These are phyloP conservation scores for Clonostachys rosea DNA, from an alignment of 2,329 filamentous ascomycete genomes.

Conservation along the genomic window DNA sequence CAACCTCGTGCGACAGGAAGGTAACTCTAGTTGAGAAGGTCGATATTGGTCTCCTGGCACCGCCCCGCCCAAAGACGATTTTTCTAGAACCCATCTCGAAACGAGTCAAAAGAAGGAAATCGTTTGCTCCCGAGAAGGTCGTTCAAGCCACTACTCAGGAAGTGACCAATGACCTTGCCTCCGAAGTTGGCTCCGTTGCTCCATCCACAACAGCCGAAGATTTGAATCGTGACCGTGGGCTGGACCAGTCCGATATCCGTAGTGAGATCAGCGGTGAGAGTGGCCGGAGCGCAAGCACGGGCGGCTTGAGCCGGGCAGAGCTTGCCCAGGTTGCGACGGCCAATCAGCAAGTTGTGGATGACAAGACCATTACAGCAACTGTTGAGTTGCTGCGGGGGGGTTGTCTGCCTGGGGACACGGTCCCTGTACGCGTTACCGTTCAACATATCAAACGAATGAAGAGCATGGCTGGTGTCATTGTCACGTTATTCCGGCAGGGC, in stretches of 20 bases:
- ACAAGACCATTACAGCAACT: constrained; percentile 80
- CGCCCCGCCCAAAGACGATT: constrained; percentile 76
- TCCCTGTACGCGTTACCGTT: constrained; percentile 76
- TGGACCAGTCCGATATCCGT: constrained; percentile 47
- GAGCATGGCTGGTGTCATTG: constrained; percentile 87
- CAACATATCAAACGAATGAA: constrained; percentile 87
- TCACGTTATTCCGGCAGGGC: constrained; percentile 87
- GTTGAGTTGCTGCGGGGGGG: constrained; percentile 80
- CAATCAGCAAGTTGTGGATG: constrained; percentile 43
- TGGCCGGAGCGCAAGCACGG: constrained; percentile 61
- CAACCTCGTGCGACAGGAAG: constrained; percentile 74
- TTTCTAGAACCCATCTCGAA: constrained; percentile 84
- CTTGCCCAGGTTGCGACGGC: constrained; percentile 27
- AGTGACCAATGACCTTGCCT: constrained; percentile 18
- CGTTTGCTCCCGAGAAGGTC: constrained; percentile 10
- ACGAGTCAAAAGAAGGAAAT: constrained; percentile 58
- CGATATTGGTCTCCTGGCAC: constrained; percentile 71
- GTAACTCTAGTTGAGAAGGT: constrained; percentile 77
- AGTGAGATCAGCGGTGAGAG: constrained; percentile 72
- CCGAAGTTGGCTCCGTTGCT: constrained; percentile 30
- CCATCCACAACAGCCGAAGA: constrained; percentile 34
- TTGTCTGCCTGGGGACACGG: constrained; percentile 77
- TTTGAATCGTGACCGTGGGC: constrained; percentile 30
- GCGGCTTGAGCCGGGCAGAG: constrained; percentile 44
- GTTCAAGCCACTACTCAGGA: constrained; percentile 25